phyloP scores from a whole-genome alignment of 2,329 filamentous ascomycete genomes.

The Diaporthe sp. region DNA sequence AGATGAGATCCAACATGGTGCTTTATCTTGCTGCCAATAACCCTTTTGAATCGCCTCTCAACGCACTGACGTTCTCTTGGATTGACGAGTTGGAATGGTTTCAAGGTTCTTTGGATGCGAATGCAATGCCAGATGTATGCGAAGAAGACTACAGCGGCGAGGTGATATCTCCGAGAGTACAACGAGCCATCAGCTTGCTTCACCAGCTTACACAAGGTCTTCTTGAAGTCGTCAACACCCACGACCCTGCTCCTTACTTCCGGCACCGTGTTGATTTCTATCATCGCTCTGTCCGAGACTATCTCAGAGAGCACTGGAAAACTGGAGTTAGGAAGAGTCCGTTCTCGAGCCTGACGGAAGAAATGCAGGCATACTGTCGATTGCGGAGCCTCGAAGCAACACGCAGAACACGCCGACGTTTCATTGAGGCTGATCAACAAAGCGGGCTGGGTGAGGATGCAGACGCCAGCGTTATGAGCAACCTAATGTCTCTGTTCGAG shows the following conservation, averaged over 20 bases:
- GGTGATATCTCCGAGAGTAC: neutral
- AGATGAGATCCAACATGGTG: slow-evolving; percentile 2
- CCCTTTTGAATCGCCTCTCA: slow-evolving; percentile 4
- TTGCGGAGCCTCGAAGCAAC: slow-evolving; percentile 1
- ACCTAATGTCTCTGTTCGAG: neutral
- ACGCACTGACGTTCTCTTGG: neutral
- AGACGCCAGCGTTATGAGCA: neutral
- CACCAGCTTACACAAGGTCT: slow-evolving; percentile 12
- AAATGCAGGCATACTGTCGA: neutral
- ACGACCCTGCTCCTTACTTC: neutral
- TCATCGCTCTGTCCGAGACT: slow-evolving; percentile 1
- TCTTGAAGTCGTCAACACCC: neutral
- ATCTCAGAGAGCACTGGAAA: neutral
- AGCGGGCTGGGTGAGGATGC: neutral
- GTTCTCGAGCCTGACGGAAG: neutral
- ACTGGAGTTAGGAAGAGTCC: neutral
- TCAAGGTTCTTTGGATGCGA: neutral
- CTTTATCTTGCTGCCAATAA: slow-evolving; percentile 3
- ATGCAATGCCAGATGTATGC: too few species aligned
- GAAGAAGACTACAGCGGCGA: neutral
- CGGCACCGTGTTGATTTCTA: neutral
- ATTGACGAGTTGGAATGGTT: slow-evolving; percentile 5
- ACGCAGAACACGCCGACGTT: neutral
- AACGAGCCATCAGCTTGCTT: neutral
- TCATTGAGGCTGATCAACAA: neutral